phyloP scores from a whole-genome alignment of 148 eudicot genomes.

The Rhododendron williamsianum region DNA sequence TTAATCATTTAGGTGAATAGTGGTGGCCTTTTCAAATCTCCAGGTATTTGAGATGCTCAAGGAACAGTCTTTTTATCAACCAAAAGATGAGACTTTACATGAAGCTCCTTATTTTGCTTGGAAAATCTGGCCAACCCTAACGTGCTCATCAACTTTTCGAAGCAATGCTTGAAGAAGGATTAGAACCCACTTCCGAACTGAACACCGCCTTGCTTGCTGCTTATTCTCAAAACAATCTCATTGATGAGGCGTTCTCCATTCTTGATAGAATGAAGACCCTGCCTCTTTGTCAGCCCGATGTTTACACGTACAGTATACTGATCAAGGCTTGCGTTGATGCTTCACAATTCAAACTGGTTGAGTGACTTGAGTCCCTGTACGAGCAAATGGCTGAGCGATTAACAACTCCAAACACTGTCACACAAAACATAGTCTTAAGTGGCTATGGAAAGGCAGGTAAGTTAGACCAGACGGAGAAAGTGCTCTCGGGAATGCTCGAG shows the following conservation, averaged over 20 bases:
- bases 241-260: constrained; percentile 57
- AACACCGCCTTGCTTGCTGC: constrained; percentile 78
- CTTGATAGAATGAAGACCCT: constrained; percentile 66
- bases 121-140: constrained; percentile 73
- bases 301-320: constrained; percentile 68
- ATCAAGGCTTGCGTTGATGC: constrained; percentile 85
- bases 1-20: too few species aligned
- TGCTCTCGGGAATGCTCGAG: constrained; percentile 68
- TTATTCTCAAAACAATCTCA: constrained; percentile 60
- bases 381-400: constrained; percentile 59
- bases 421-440: constrained; percentile 72
- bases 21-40: too few species aligned
- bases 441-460: constrained; percentile 83
- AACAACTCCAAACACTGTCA: constrained; percentile 75
- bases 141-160: constrained; percentile 67
- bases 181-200: constrained; percentile 69
- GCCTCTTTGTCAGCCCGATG: constrained; percentile 92
- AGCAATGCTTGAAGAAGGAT: constrained; percentile 65
- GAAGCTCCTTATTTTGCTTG: constrained; percentile 84
- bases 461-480: constrained; percentile 77
- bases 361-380: constrained; percentile 37
- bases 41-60: constrained; percentile 84
- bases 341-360: constrained; percentile 54
- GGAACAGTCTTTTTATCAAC: constrained; percentile 78
- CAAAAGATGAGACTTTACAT: constrained; percentile 83